Evolutionary conservation across 2,329 filamentous ascomycete species (phyloP), one percentile per base, ranked within the genome.

Genomic region (Pseudogymnoascus sp.): DNA sequence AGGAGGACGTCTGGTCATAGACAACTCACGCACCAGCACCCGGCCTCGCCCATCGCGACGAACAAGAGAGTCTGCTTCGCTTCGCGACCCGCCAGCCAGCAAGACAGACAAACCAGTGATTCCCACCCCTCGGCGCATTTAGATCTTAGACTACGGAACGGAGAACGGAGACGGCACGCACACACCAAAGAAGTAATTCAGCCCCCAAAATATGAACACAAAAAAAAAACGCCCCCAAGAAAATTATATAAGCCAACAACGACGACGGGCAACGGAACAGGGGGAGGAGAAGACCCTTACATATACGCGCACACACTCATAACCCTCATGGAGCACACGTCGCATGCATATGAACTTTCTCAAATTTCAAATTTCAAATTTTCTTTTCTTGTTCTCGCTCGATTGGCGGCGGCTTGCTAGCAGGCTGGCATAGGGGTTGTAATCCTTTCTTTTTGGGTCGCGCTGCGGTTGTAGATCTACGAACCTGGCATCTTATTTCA

Each of bases 1-100:
- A 88, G 85, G 85, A 88, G 81, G 85, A 88, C 70, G 85, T 88
- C 59, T 88, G 85, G 85, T 88, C 84, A 72, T 87, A 76, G 76
- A 66, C 41, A n/a, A n/a, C n/a, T 28, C 41, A 12, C 16, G 28
- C 2, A 25, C 28, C 16, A 38, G 30, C 54, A 22, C 54, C 35
- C 20, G 16, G 30, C 16, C 54, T 14, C 35, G 30, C 28, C 12
- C 25, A 25, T 34, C 11, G 12, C 54, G 30, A 16, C n/a, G n/a
- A 12, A 35, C 35, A 37, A 35, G 54, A 58, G 54, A 35, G 30
- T 37, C 54, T 16, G 41, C 16, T 3, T n/a, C n/a, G n/a, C n/a
- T n/a, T n/a, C 16, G 16, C 6, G 39, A 4, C n/a, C n/a, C n/a
- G n/a, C n/a, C n/a, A n/a, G 20, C 41, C 41, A n/a, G 12, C 20